Conservation (phyloP, 305 asterid genomes). For the Plantago rigida region DNA sequence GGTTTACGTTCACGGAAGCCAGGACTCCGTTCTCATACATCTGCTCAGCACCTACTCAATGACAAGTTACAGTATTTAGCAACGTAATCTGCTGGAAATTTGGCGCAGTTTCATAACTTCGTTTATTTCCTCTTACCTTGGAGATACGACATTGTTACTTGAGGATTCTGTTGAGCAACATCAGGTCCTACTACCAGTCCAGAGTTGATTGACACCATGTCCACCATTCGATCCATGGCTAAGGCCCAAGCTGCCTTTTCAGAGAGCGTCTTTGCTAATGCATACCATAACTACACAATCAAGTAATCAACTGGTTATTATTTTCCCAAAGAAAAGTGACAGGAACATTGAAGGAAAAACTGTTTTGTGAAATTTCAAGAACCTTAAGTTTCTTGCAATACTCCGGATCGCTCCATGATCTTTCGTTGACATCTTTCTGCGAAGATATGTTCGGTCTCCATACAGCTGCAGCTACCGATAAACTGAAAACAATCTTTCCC, state of each 20-base stretch:
- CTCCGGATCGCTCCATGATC: conserved; percentile 39
- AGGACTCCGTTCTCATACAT: conserved; percentile 42
- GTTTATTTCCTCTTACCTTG: conserved; percentile 27
- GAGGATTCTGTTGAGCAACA: conserved; percentile 34
- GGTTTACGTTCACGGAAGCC: conserved; percentile 37
- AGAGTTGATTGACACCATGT: conserved; percentile 40
- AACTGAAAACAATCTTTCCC: conserved; percentile 37
- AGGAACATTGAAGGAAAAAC: too few species aligned
- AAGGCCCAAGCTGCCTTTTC: conserved; percentile 46
- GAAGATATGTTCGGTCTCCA: conserved; percentile 35
- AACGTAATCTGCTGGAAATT: background rate
- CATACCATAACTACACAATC: conserved; percentile 37
- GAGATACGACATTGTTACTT: conserved; percentile 37
- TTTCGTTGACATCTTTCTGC: conserved; percentile 38
- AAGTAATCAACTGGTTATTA: background rate
- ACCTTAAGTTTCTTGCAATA: conserved; percentile 37
- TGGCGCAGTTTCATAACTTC: background rate
- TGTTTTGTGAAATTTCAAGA: background rate
- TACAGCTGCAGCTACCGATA: conserved; percentile 40
- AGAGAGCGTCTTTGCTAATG: conserved; percentile 38
- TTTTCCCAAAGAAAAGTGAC: background rate
- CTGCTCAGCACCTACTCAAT: conserved; percentile 32
- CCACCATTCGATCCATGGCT: conserved; percentile 40
- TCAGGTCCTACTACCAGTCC: conserved; percentile 41
- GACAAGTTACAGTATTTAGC: background rate